These are phyloP conservation scores for Cinnamomum micranthum DNA, from an alignment of 164 flowering plant species.

Conservation along the genomic window DNA sequence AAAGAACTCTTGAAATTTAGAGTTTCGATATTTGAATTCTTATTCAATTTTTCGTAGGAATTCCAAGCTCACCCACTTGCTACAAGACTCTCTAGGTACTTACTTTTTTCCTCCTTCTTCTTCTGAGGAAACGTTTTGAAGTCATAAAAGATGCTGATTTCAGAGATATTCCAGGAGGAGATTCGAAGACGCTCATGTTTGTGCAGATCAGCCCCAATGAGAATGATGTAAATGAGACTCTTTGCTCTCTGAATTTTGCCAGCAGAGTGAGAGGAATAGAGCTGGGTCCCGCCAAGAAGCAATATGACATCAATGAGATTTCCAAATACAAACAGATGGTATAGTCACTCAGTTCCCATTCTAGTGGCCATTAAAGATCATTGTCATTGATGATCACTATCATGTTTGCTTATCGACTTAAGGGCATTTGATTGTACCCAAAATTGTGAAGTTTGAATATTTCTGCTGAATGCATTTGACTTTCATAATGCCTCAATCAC, in stretches of 20 bases:
- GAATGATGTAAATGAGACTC: conserved; percentile 77
- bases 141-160: background rate
- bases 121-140: background rate
- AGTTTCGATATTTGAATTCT: background rate
- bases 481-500: too few relatives aligned
- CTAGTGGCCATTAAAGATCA: background rate
- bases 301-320: conserved; percentile 63
- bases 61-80: conserved; percentile 94
- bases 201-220: conserved; percentile 93
- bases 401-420: background rate
- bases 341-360: conserved; percentile 8
- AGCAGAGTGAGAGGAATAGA: conserved; percentile 95
- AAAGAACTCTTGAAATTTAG: background rate
- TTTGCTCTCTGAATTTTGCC: conserved; percentile 96
- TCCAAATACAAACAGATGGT: conserved; percentile 79
- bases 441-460: too few relatives aligned
- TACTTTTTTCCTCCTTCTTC: conserved; percentile 9
- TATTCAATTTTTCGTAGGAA: conserved; percentile 46
- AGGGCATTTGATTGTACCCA: background rate
- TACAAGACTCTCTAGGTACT: conserved; percentile 94
- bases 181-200: conserved; percentile 94
- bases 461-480: too few relatives aligned
- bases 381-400: background rate
- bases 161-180: conserved; percentile 57
- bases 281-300: conserved; percentile 91